Evolutionary conservation across 2,329 filamentous ascomycete species (phyloP), one percentile per base, ranked within the genome.

Genomic region (Aureobasidium namibiae): DNA sequence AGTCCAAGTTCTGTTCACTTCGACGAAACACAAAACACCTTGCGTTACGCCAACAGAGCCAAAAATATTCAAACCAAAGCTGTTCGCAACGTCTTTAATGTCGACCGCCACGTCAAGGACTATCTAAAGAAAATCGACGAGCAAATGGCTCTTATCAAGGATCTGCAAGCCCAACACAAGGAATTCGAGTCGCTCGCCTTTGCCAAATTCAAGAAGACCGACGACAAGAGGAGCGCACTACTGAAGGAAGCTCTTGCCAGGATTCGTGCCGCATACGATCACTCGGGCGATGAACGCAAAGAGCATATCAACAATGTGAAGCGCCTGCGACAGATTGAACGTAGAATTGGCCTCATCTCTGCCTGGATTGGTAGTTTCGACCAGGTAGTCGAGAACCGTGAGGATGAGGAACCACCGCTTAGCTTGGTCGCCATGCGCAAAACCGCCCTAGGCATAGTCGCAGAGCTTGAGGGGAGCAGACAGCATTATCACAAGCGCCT

Each of bases 21-120:
- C 67, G 94, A 99, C 72, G 94, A 99, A 75, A 96, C 92, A 0
- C 94, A 99, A 68, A 99, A 99, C 73, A 99, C 94, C 0, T 80
- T 99, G 18, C 89, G 95, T 67, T 99, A 99, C 69, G 94, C 94
- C 52, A 97, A 99, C 73, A 83, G 94, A 65, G 94, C 94, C 61
- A 99, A 99, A 82, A 99, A 99, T 69, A 99, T 99, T 70, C 95
- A 97, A 76, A 99, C 94, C 61, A 99, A 99, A 80, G 91, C 96
- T 60, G 96, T 94, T n/a, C 86, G 92, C 68, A 99, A 99, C 70
- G 92, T 97, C 24, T 99, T 95, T 77, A 99, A 99, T 72, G 94
- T 99, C 64, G 96, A 99, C 72, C 88, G 94, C 62, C 94, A 99
- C 75, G 94, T 99, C 68, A 99, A 99, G 78, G 94, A 99, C 74